phyloP scores from a whole-genome alignment of 2,329 filamentous ascomycete genomes.

The Myriosclerotinia curreyana region DNA sequence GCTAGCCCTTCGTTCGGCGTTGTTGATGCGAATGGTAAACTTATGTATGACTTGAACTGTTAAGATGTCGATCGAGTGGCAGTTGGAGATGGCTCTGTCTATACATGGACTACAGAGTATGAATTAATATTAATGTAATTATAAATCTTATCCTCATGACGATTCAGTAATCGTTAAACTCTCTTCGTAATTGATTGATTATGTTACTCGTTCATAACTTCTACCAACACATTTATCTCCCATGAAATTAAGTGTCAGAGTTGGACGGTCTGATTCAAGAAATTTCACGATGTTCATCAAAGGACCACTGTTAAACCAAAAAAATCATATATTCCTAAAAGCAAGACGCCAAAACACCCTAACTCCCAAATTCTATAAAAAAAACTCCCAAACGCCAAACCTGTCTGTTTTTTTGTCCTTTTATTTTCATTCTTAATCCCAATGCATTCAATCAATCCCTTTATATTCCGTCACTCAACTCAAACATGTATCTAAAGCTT shows the following conservation, averaged over 20 bases:
- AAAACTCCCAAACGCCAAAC: too few species aligned
- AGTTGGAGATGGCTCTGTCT: not conserved
- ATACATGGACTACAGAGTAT: not conserved
- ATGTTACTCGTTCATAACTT: not conserved
- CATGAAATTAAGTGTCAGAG: too few species aligned
- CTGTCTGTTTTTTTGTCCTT: too few species aligned
- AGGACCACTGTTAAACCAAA: too few species aligned
- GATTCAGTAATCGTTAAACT: not conserved
- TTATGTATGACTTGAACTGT: conserved; percentile 34
- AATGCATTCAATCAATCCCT: too few species aligned
- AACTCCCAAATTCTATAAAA: too few species aligned
- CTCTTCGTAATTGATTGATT: not conserved
- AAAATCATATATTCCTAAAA: too few species aligned
- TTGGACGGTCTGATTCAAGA: not conserved
- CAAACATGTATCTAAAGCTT: too few species aligned
- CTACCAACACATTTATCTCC: too few species aligned
- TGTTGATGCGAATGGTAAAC: conserved; percentile 37
- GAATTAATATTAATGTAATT: conserved; percentile 12
- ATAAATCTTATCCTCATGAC: not conserved
- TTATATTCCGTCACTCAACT: too few species aligned
- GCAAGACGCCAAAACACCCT: too few species aligned
- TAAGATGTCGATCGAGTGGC: not conserved
- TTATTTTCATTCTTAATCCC: too few species aligned
- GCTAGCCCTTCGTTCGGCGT: conserved; percentile 43
- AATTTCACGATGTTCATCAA: not conserved